These are phyloP conservation scores for Cladosporium cucumerinum DNA, from an alignment of 2,329 filamentous ascomycete species.

Conservation along the genomic window DNA sequence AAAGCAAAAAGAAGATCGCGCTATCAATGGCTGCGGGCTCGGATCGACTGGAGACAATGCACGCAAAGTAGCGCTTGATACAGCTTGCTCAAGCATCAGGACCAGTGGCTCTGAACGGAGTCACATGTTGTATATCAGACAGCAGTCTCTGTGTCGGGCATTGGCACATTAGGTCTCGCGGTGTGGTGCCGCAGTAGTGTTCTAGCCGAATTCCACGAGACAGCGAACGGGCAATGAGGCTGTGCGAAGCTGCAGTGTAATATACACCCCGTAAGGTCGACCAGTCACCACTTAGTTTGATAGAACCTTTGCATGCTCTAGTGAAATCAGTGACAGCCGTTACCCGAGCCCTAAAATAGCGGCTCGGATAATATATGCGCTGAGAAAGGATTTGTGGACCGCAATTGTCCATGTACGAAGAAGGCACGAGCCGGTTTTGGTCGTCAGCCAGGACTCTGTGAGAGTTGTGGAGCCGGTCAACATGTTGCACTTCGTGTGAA, in stretches of 20 bases:
- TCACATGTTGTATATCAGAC: background rate
- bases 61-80: background rate
- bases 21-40: background rate
- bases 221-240: background rate
- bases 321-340: background rate
- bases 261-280: background rate
- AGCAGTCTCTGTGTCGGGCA: background rate
- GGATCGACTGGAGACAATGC: background rate
- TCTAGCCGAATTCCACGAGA: background rate
- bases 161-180: background rate
- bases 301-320: background rate
- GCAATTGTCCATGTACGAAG: background rate
- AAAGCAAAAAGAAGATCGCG: background rate
- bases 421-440: background rate
- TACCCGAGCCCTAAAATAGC: background rate
- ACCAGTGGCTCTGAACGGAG: background rate
- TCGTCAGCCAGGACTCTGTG: background rate
- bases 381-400: background rate
- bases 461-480: background rate
- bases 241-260: background rate
- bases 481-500: background rate
- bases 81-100: background rate
- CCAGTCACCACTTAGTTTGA: background rate
- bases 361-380: background rate
- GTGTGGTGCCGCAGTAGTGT: background rate